A percentile compares a stretch with the other conserved stretches of the same genome.
Conservation (phyloP, 345 rosid species). For the Dovyalis caffra region DNA sequence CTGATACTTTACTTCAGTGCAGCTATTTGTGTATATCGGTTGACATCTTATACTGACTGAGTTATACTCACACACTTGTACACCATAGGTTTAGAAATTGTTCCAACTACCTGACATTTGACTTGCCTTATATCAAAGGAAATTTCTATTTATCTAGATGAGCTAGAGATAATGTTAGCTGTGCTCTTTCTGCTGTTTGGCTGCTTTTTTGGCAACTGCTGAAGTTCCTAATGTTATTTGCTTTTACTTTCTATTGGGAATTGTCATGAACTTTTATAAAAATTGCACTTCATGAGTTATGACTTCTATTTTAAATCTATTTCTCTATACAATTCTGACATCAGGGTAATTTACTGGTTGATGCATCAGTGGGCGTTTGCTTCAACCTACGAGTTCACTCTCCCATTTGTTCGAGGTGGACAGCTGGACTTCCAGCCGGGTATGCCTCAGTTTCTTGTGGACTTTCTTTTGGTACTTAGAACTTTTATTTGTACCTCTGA, state of each 20-base stretch:
- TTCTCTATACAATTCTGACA: conserved; percentile 63
- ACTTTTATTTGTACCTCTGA: conserved; percentile 1
- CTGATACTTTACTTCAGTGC: conserved; percentile 18
- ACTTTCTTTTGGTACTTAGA: neutral
- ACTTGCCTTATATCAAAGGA: neutral
- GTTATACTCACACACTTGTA: neutral
- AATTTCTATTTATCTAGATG: neutral
- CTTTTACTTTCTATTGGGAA: conserved; percentile 6
- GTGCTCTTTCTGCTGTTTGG: neutral
- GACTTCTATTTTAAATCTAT: conserved; percentile 45
- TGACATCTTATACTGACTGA: neutral
- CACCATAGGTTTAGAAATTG: no score
- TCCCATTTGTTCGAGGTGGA: conserved; percentile 68
- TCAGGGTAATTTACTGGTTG: conserved; percentile 85
- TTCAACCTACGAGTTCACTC: conserved; percentile 59
- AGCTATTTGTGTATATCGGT: neutral
- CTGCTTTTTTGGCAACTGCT: neutral
- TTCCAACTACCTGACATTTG: neutral
- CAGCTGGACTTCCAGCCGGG: conserved; percentile 80
- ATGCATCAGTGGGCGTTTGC: conserved; percentile 95
- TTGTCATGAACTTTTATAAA: conserved; percentile 3
- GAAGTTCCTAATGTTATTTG: neutral
- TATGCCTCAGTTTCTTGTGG: conserved; percentile 25
- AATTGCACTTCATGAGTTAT: conserved; percentile 19
- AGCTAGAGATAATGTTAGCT: neutral